Conservation (phyloP, 2,329 filamentous ascomycete genomes). For the Penicillium sp. region DNA sequence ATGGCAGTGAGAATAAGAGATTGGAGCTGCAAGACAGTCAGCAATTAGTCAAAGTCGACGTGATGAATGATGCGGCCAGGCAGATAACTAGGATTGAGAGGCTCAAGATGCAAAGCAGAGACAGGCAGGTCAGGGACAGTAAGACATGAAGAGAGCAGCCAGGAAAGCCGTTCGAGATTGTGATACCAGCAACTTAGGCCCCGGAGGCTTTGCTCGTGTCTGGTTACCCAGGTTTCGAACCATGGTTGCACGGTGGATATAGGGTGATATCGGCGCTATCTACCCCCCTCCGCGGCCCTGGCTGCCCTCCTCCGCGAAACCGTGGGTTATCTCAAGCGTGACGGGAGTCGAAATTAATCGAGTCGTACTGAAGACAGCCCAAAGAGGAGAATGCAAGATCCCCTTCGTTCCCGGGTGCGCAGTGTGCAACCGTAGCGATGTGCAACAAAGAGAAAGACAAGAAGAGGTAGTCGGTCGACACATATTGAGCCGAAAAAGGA, state of each 20-base stretch:
- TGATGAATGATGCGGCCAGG: background rate
- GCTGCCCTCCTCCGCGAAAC: too few species aligned
- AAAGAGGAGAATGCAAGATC: slow-evolving; percentile 24
- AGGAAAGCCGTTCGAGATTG: slow-evolving; percentile 8
- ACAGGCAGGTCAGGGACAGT: slow-evolving; percentile 12
- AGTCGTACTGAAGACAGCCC: slow-evolving; percentile 22
- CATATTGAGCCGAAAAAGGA: slow-evolving; percentile 12
- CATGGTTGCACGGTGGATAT: slow-evolving; percentile 14
- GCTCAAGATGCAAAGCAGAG: background rate
- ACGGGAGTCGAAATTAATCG: slow-evolving; percentile 7
- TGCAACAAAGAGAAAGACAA: slow-evolving; percentile 12
- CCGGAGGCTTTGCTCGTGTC: background rate
- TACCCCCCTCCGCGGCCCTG: background rate
- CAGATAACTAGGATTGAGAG: background rate
- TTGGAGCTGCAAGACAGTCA: slow-evolving; percentile 64
- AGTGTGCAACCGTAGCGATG: slow-evolving; percentile 19
- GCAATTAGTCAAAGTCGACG: background rate
- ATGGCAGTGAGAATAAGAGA: slow-evolving; percentile 84
- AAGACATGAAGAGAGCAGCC: slow-evolving; percentile 13
- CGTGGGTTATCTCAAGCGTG: background rate
- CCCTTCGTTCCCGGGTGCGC: slow-evolving; percentile 15
- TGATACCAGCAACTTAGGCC: slow-evolving; percentile 12
- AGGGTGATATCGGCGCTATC: slow-evolving; percentile 16
- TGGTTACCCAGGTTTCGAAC: background rate
- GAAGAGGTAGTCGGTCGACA: slow-evolving; percentile 16